Evolutionary conservation across 1,139 yeast genomes (phyloP).

Genomic region (Pichia sp.): DNA sequence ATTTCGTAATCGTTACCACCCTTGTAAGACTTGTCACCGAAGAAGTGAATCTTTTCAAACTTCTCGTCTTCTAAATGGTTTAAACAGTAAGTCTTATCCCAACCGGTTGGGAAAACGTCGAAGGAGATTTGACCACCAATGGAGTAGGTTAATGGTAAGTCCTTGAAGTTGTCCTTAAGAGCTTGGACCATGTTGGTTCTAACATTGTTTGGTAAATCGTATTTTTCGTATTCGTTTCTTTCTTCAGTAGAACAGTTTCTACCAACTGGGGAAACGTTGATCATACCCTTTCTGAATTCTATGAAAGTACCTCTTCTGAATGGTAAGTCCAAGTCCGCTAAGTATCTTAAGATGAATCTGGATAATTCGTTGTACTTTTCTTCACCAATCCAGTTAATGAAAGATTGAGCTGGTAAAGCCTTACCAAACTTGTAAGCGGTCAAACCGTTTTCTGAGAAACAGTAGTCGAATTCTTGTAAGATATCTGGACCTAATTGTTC

Average conservation of each 20-base stretch:
- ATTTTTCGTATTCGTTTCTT: slow-evolving; percentile 88
- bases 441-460: slow-evolving; percentile 96
- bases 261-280: slow-evolving; percentile 96
- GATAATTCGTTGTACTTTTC: slow-evolving; percentile 89
- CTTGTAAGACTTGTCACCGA: slow-evolving; percentile 95
- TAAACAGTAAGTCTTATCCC: slow-evolving; percentile 99
- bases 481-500: slow-evolving; percentile 90
- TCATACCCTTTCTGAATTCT: slow-evolving; percentile 99
- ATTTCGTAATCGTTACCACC: slow-evolving; percentile 99
- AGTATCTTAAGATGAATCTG: slow-evolving; percentile 80
- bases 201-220: slow-evolving; percentile 73
- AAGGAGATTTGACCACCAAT: slow-evolving; percentile 99
- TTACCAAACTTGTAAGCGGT: slow-evolving; percentile 94
- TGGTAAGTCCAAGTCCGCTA: slow-evolving; percentile 86
- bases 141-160: slow-evolving; percentile 86
- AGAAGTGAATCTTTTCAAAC: slow-evolving; percentile 89
- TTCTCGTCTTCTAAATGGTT: slow-evolving; percentile 86
- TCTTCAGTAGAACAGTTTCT: slow-evolving; percentile 95
- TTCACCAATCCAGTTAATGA: slow-evolving; percentile 94
- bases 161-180: slow-evolving; percentile 77
- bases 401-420: slow-evolving; percentile 87
- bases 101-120: slow-evolving; percentile 99
- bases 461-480: slow-evolving; percentile 83
- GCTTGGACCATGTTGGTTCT: slow-evolving; percentile 85
- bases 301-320: slow-evolving; percentile 95